Base-by-base conservation (phyloP, 2,329 filamentous ascomycete species). In the Pestalotiopsis sp. region DNA sequence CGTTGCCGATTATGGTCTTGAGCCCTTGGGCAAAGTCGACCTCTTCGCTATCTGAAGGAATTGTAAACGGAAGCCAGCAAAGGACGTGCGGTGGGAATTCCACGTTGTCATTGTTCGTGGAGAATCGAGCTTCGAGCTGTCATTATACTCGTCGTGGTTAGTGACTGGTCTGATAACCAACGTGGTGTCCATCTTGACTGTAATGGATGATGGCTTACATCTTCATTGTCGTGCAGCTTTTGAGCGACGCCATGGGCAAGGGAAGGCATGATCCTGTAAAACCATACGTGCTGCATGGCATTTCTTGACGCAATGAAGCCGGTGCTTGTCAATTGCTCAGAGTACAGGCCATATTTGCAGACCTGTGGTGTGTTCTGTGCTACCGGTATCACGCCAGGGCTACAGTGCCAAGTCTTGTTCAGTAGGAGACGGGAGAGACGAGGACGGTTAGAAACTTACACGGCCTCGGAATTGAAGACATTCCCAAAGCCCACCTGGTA, bases 1-100 rank as follows among this genome's bases (percentile, higher is more conserved):
- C 85, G 31, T 82, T 82, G 4, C 85, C 85, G 25, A 79, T 83
- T 9, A 87, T 76, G 2, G 85, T 85, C 72, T 84, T 83, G 13
- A 87, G 76, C 5, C 85, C 84, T 68, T 84, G 77, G 12, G 82
- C 75, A 70, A 86, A 86, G 65, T 85, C 83, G 23, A 84, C 79
- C 41, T 78, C 77, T 65, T 81, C 59, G 14, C 56, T 27, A 14
- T 56, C 77, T 74, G 70, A 69, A 11, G 74, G 75, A 7, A 77
- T 68, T 6, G 72, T 67, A 36, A 83, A 81, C 5, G 81, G 81
- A 17, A 74, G 76, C 82, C 81, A 83, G 74, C 82, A 81, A 20
- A 81, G 80, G 71, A 81, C 81, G 49, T 81, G 79, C 12, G 80
- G 77, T 5, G 82, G 76, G 13, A 78, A 79, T 6, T 79, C 80